A percentile compares a stretch with the other conserved stretches of the same genome.
Conservation (phyloP, 495 filamentous ascomycete genomes). For the Pseudevernia furfuracea region DNA sequence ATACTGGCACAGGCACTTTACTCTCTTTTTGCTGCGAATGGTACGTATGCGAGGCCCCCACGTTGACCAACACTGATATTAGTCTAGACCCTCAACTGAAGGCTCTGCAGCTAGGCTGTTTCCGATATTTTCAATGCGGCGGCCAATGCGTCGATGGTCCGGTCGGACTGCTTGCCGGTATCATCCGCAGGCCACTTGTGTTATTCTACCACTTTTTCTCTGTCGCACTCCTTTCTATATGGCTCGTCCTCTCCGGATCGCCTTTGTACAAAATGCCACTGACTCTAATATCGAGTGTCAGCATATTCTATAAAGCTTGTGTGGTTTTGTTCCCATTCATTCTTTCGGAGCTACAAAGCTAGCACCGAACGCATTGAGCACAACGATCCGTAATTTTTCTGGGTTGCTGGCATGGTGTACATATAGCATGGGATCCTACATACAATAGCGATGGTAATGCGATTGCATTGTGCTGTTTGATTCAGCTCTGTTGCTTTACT, state of each 20-base stretch:
- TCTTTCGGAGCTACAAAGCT: constrained; percentile 45
- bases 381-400: not conserved
- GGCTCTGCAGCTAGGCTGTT: constrained; percentile 83
- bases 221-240: constrained; percentile 83
- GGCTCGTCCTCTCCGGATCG: constrained; percentile 54
- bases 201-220: constrained; percentile 91
- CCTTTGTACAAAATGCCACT: constrained; percentile 54
- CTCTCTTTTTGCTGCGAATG: constrained; percentile 77
- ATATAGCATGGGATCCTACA: not conserved
- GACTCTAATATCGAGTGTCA: constrained; percentile 50
- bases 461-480: too few relatives aligned
- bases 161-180: constrained; percentile 72
- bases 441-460: not conserved
- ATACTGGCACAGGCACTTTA: constrained; percentile 92
- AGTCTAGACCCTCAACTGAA: constrained; percentile 57
- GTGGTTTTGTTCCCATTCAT: constrained; percentile 85
- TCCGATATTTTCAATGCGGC: constrained; percentile 82
- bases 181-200: constrained; percentile 67
- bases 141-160: constrained; percentile 64
- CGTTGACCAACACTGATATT: constrained; percentile 1
- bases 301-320: constrained; percentile 81
- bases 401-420: not conserved
- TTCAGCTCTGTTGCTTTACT: too few relatives aligned
- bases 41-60: constrained; percentile 31
- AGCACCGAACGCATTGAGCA: not conserved